A percentile compares a stretch with the other conserved stretches of the same genome.
Evolutionary conservation across 805 yeast genomes (phyloP).

Genomic region (Torulaspora franciscae): DNA sequence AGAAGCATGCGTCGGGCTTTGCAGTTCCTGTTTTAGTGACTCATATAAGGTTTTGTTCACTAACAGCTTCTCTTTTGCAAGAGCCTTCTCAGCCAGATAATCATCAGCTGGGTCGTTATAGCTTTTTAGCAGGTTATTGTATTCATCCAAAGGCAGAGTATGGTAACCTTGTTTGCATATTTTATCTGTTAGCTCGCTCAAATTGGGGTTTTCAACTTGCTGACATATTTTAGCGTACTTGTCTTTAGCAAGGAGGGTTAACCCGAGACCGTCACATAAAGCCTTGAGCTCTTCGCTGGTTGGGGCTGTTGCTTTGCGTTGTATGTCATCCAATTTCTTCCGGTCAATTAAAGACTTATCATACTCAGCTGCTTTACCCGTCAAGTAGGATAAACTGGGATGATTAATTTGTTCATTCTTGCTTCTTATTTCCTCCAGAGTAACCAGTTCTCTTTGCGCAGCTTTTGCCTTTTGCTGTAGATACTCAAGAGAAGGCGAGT

Average conservation of each 20-base stretch:
- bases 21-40: background rate
- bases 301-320: constrained; percentile 6
- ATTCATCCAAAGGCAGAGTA: constrained; percentile 6
- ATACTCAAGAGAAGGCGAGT: constrained; percentile 10
- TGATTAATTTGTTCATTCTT: constrained; percentile 5
- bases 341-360: constrained; percentile 16
- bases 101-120: constrained; percentile 10
- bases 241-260: constrained; percentile 16
- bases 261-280: constrained; percentile 6
- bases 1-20: constrained; percentile 9
- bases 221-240: constrained; percentile 13
- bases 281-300: constrained; percentile 22
- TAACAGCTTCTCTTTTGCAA: constrained; percentile 3
- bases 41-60: constrained; percentile 7
- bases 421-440: constrained; percentile 1
- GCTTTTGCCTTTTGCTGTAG: constrained; percentile 13
- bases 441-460: background rate
- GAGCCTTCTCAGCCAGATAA: constrained; percentile 15
- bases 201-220: constrained; percentile 14
- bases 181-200: constrained; percentile 10
- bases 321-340: constrained; percentile 8
- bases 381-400: constrained; percentile 16
- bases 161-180: constrained; percentile 1
- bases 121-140: constrained; percentile 1
- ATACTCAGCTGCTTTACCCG: constrained; percentile 10